phyloP scores from a whole-genome alignment of 805 yeast genomes.

The Candida cerambycidarum region DNA sequence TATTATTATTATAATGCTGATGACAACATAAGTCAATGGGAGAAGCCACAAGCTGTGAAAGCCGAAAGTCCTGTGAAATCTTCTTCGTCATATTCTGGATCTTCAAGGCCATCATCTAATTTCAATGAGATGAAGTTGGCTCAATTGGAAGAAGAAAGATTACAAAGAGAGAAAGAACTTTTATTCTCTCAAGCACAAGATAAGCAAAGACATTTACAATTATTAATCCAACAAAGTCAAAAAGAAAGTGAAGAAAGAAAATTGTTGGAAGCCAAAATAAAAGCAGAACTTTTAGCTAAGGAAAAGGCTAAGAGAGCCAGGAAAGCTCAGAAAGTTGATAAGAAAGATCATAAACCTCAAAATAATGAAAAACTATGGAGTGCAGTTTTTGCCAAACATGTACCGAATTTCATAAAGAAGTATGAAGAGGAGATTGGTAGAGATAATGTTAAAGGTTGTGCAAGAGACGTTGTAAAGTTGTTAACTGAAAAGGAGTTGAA shows the following conservation, averaged over 20 bases:
- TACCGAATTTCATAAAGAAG: constrained; percentile 75
- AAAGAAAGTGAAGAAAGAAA: constrained; percentile 31
- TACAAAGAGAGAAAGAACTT: constrained; percentile 31
- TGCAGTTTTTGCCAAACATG: constrained; percentile 60
- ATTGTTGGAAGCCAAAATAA: constrained; percentile 23
- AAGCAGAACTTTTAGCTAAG: constrained; percentile 23
- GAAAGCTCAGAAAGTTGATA: constrained; percentile 14
- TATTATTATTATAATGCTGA: constrained; percentile 56
- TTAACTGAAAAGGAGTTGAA: constrained; percentile 69
- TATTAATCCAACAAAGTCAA: constrained; percentile 34
- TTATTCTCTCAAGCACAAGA: constrained; percentile 33
- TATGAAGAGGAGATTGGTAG: constrained; percentile 67
- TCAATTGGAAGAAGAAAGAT: constrained; percentile 33
- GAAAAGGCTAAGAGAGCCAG: constrained; percentile 16
- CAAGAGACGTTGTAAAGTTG: constrained; percentile 70
- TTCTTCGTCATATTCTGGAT: constrained; percentile 32
- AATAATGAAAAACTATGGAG: constrained; percentile 39
- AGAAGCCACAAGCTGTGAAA: constrained; percentile 40
- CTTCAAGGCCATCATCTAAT: constrained; percentile 20
- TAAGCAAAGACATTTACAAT: constrained; percentile 36
- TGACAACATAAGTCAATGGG: constrained; percentile 56
- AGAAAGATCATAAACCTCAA: constrained; percentile 7
- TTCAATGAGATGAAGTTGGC: constrained; percentile 24
- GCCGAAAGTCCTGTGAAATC: constrained; percentile 23
- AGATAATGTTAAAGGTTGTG: constrained; percentile 72